Base-by-base conservation (phyloP, 2,329 filamentous ascomycete species). In the Apiospora koreana region DNA sequence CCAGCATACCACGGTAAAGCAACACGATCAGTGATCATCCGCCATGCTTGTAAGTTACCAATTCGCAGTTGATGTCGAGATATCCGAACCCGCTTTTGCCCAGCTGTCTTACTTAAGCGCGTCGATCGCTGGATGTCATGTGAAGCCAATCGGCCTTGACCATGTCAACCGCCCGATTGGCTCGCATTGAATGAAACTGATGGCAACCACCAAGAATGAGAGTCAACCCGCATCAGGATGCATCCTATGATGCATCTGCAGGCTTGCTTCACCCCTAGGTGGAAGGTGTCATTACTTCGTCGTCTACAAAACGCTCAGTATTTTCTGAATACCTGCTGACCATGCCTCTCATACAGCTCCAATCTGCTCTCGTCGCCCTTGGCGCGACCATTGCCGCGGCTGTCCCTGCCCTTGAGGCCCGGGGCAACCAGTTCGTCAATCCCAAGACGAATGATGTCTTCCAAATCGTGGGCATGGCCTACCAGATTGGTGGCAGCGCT, bases 391-490 rank as follows among this genome's bases (percentile, higher is more conserved):
- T 86, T 50, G 87, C 85, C 67, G 82, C 83, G 68, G 90, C 90
- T 68, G 87, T 92, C 68, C 84, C 84, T 71, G 80, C 88, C 12
- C 85, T 92, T 68, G 83, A 85, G 71, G 84, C 91, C 72, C 76
- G 87, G 70, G 88, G 88, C 74, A 84, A 83, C 71, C 83, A 89
- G 76, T 90, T 92, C 71, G 83, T 91, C 79, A 89, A 91, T 80
- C 82, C 86, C 54, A 80, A 81, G 71, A 88, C 85, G 28, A 88
- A 88, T 71, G 83, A 88, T 76, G 86, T 86, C 72, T 91, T 92
- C 81, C 88, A 92, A 82, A 85, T 93, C 71, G 85, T 91, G 67
- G 91, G 91, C 75, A 86, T 91, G 74, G 91, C 90, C 77, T 93
- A 92, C 81, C 91, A 92, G 79, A 90, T 90, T 58, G 90, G 89